Evolutionary conservation across 2,329 filamentous ascomycete species (phyloP).

Genomic region (Claviceps digitariae): DNA sequence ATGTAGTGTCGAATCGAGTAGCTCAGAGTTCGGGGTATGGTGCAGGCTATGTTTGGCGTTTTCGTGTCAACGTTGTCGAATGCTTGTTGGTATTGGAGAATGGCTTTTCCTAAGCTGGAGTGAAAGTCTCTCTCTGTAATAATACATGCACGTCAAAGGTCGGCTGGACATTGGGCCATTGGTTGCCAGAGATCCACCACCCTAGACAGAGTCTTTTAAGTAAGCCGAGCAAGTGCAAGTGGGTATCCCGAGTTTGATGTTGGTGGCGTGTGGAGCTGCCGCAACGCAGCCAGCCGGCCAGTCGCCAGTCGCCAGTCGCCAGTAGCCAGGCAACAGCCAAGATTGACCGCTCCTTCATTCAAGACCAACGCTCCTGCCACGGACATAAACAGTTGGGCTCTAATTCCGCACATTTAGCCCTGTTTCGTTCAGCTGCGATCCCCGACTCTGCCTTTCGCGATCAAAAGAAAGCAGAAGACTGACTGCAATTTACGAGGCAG

Average conservation of each 20-base stretch:
- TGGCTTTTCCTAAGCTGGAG: conserved; percentile 18
- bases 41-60: background rate
- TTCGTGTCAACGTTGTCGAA: background rate
- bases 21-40: background rate
- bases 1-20: background rate
- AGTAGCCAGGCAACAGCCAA: background rate
- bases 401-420: too few species aligned
- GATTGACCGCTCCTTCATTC: background rate
- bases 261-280: background rate
- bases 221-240: background rate
- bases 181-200: conserved; percentile 14
- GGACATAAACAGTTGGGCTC: too few species aligned
- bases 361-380: background rate
- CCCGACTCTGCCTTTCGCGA: too few species aligned
- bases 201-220: conserved; percentile 4
- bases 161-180: conserved; percentile 18
- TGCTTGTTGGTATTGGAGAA: conserved; percentile 11
- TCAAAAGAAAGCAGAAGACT: too few species aligned
- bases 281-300: too few species aligned
- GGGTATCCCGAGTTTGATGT: background rate
- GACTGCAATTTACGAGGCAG: too few species aligned
- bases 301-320: too few species aligned
- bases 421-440: too few species aligned
- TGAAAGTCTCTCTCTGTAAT: conserved; percentile 17
- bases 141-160: conserved; percentile 18